Base-by-base conservation (phyloP, 352 stramenopile species). In the Globisporangium sylvaticum region DNA sequence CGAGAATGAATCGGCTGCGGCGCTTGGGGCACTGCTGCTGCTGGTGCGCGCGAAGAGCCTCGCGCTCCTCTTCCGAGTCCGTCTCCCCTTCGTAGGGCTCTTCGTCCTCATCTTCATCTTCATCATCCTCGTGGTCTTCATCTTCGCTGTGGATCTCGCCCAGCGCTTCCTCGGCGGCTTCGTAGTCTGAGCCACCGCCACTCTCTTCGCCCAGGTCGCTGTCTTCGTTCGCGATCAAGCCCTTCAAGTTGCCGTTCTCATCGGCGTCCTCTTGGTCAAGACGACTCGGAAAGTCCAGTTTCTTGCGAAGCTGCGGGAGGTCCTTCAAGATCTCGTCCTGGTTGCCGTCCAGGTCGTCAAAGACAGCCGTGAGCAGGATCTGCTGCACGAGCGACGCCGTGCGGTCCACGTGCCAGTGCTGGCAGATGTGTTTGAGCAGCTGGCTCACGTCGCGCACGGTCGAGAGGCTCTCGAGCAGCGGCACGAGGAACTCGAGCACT, bases 321-420 rank as follows among this genome's bases (percentile, higher is more conserved):
- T 86, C 81, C 18, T 76, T 58, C 39, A 92, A 65, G 22, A 93
- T 83, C 15, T 90, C 88, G 56, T 93, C 83, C 42, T 89, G 83
- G 54, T 90, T 83, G 46, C 86, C 88, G n/a, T 96, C 86, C 3
- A 96, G 63, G 52, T 96, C 88, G 57, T 96, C 86, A 66, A 94
- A 92, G 4, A 93, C 77, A 9, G 75, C 73, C 14, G 79, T 90
- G 10, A 95, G 70, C 59, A 96, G 61, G 14, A 96, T 65, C 31
- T 90, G 76, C 70, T 96, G 88, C 22, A 96, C 81, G 18, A 96
- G 69, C 9, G 77, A 55, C 3, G 66, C 64, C 42, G 80, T 87
- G 50, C 76, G 78, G 22, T 94, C 79, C 0, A 83, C 29, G 32
- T 90, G 82, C 88, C 86, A 96, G 62, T 90, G 67, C 42, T 76